Conservation (phyloP, 257 asterid genomes). For the Solanum paucissectum region DNA sequence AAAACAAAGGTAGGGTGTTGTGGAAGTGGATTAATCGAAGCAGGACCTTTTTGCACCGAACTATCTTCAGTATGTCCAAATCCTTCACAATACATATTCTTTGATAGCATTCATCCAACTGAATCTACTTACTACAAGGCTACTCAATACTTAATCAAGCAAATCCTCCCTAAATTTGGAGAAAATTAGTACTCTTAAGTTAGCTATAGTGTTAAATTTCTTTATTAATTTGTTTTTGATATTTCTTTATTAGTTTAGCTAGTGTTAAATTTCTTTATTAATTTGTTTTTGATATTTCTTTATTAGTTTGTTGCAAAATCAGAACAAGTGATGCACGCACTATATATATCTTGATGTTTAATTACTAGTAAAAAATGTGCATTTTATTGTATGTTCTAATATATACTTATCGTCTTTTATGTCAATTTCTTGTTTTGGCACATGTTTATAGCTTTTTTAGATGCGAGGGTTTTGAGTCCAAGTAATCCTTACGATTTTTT, state of each 20-base stretch:
- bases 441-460: neutral
- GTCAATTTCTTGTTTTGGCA: neutral
- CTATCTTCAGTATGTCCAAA: neutral
- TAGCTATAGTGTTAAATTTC: neutral
- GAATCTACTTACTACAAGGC: neutral
- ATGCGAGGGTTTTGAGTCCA: too few species aligned
- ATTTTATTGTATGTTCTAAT: neutral
- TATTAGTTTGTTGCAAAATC: neutral
- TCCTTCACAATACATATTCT: slow-evolving; percentile 2
- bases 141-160: neutral
- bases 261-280: neutral
- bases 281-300: neutral
- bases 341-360: neutral
- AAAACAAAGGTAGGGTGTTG: slow-evolving; percentile 6
- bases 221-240: too few species aligned
- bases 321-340: neutral
- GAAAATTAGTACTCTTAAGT: neutral
- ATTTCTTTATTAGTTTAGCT: neutral
- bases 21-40: slow-evolving; percentile 4
- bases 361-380: neutral
- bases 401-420: neutral
- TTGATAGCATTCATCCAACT: slow-evolving; percentile 8
- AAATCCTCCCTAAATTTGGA: neutral
- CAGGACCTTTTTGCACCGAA: neutral
- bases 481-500: too few species aligned